Conservation (phyloP, 1,284 basidiomycete genomes). For the Trametes pubescens region DNA sequence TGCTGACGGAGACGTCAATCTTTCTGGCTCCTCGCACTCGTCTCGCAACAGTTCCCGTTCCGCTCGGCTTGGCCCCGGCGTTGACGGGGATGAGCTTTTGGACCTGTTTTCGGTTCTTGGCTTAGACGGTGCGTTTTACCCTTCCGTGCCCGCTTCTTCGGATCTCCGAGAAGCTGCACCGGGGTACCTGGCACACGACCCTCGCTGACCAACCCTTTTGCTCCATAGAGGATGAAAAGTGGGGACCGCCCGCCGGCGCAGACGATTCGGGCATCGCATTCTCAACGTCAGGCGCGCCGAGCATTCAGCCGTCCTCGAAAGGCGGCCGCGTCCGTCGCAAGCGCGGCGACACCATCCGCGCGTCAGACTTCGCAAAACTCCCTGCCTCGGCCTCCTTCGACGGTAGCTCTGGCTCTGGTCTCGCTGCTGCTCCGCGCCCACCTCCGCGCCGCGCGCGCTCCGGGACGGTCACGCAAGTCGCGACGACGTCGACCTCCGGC, state of each 20-base stretch:
- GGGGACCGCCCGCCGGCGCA: constrained; percentile 8
- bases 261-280: constrained; percentile 32
- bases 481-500: constrained; percentile 22
- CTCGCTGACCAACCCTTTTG: neutral
- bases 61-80: constrained; percentile 13
- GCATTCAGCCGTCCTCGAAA: constrained; percentile 14
- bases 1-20: constrained; percentile 13
- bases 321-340: constrained; percentile 44
- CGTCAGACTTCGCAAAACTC: constrained; percentile 49
- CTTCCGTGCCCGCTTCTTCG: neutral
- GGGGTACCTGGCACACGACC: neutral
- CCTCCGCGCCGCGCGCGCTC: constrained; percentile 41
- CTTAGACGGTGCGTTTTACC: constrained; percentile 40
- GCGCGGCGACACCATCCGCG: constrained; percentile 57
- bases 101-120: constrained; percentile 44
- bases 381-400: constrained; percentile 26
- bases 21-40: neutral
- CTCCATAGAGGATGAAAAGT: constrained; percentile 31
- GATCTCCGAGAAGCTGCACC: neutral
- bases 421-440: constrained; percentile 8
- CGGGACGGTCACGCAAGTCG: constrained; percentile 41
- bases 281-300: constrained; percentile 11
- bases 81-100: constrained; percentile 40
- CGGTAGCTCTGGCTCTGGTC: constrained; percentile 15
- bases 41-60: constrained; percentile 10